Base-by-base conservation (phyloP, 352 stramenopile genomes). In the Phytophthora cactorum region DNA sequence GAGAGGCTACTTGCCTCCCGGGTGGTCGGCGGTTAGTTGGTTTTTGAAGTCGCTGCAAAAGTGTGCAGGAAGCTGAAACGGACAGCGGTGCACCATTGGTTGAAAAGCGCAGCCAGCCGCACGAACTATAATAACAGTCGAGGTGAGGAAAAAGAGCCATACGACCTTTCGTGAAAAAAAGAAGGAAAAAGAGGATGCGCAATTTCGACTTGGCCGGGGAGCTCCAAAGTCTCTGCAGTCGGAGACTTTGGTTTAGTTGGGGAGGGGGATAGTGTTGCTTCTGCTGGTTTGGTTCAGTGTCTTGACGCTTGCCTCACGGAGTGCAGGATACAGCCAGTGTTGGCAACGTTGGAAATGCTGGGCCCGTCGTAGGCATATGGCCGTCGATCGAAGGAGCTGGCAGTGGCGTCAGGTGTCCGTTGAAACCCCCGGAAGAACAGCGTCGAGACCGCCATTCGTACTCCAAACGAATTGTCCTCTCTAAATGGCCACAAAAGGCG, bases 41-140 rank as follows among this genome's bases (percentile, higher is more conserved):
- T 36, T 53, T 66, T 64, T 74, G 66, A 74, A 70, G 51, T 68
- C 29, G 45, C 61, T 17, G 52, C 51, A 43, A 49, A 28, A 50
- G 25, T 12, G 15, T 15, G 32, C 7, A 22, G n/a, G 9, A 12
- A 32, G n/a, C 10, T n/a, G 63, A 71, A 70, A 70, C 63, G 63
- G 63, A 63, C 47, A 57, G 46, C 34, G 14, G 22, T 14, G 62
- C 29, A 25, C 44, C 27, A 57, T 62, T 68, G 61, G 61, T 38
- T 68, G 66, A 55, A 60, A 68, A 52, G 11, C 14, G 17, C 14
- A 2, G 5, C 32, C 50, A 66, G 57, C 34, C 52, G 65, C 45
- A n/a, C 28, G 38, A 22, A 22, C 0, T 22, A 22, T 22, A 22
- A 22, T 67, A 74, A 74, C 66, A 51, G 61, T 36, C 41, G 10